Base-by-base conservation (phyloP, 805 yeast species). In the Cyberlindnera maclurae region DNA sequence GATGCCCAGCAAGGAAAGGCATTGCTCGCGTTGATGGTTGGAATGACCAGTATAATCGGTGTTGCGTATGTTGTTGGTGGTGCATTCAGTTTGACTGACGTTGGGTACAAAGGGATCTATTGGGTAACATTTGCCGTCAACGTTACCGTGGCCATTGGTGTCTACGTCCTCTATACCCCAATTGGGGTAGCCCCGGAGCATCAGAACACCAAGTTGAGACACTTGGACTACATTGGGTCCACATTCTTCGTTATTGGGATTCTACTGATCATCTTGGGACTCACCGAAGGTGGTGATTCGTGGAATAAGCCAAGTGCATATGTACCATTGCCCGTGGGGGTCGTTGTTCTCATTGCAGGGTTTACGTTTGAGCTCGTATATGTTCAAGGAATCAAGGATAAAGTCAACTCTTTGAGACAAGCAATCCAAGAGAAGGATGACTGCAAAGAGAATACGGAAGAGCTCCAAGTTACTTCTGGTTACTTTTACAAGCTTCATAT, bases 11-110 rank as follows among this genome's bases (percentile, higher is more conserved):
- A 61, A 15, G 60, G 52, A 6, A 41, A 39, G 8, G 62, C 64
- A 3, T 36, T 63, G 22, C 47, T 54, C 5, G 42, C 44, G 3
- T 46, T 62, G 4, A 47, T 61, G 2, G 38, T 58, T 15, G 47
- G 57, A 26, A 31, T 55, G 38, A 50, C 62, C 40, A 34, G 59
- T 22, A 41, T 60, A 26, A 52, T 64, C 12, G 71, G 71, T 6
- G 24, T 68, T 11, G 75, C 73, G 4, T 45, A 56, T 4, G 39
- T 68, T 7, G 28, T 70, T 2, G 74, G 75, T 24, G 75, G 75
- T 36, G 74, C 70, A 0, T 70, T 70, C 35, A 49, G 64, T 1
- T 38, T 43, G 18, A 52, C 68, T 1, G 29, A 39, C 5, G 50
- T 65, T 36, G 74, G 72, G 1, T 68, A 67, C 44, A 59, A 60